Evolutionary conservation across 148 eudicot genomes (phyloP).

Genomic region (Fagopyrum tataricum): DNA sequence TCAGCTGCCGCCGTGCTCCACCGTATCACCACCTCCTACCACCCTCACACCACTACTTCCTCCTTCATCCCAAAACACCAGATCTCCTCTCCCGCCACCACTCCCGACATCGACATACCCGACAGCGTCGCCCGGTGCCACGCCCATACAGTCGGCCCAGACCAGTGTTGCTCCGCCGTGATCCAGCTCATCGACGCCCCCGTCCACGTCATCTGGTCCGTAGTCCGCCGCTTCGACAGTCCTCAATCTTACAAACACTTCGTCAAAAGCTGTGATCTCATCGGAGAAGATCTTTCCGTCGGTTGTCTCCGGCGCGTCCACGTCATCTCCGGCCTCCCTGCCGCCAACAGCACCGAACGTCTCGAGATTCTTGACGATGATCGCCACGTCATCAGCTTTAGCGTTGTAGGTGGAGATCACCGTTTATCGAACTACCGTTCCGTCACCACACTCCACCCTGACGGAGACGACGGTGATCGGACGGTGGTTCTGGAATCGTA

Average conservation of each 20-base stretch:
- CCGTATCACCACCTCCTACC: not conserved
- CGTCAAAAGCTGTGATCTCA: constrained; percentile 66
- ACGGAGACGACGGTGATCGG: constrained; percentile 14
- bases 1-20: not conserved
- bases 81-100: not conserved
- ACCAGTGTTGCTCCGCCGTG: constrained; percentile 66
- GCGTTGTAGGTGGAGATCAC: constrained; percentile 72
- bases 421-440: constrained; percentile 56
- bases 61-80: not conserved
- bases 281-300: constrained; percentile 36
- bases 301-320: constrained; percentile 57
- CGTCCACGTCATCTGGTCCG: constrained; percentile 52
- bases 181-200: constrained; percentile 53
- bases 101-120: constrained; percentile 17
- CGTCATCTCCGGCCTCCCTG: constrained; percentile 70
- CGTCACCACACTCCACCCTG: constrained; percentile 52
- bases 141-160: constrained; percentile 38
- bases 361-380: constrained; percentile 67
- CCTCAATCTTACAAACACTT: constrained; percentile 76
- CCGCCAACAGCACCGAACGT: constrained; percentile 53
- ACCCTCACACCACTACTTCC: not conserved
- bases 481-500: constrained; percentile 62
- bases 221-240: constrained; percentile 74
- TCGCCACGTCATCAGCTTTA: constrained; percentile 59
- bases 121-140: constrained; percentile 44